Percentiles rank a stretch among this genome's conserved stretches.
Evolutionary conservation across 768 basidiomycete genomes (phyloP).

Genomic region (Mrakia gelida): DNA sequence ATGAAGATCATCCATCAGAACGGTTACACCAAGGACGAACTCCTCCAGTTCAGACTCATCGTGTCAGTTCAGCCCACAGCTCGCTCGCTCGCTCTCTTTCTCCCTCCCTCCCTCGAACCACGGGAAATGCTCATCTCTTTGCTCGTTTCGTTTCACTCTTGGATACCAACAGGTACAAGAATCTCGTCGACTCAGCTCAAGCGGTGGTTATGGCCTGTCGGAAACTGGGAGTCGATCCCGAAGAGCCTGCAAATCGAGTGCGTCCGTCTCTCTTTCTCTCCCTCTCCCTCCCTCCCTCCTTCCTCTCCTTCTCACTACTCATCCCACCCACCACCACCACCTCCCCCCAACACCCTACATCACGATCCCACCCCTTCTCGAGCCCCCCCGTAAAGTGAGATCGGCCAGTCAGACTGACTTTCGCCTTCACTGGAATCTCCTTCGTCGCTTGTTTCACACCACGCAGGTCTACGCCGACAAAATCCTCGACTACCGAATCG

Average conservation of each 20-base stretch:
- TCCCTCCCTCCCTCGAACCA: too few relatives aligned
- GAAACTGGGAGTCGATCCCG: constrained; percentile 75
- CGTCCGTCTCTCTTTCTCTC: constrained; percentile 19
- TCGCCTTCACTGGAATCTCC: not conserved
- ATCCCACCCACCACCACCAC: not conserved
- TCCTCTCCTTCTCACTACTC: too few relatives aligned
- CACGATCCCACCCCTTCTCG: not conserved
- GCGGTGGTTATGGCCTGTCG: constrained; percentile 79
- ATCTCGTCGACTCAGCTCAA: constrained; percentile 84
- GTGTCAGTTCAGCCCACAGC: constrained; percentile 55
- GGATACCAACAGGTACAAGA: constrained; percentile 38
- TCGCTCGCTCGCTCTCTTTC: not conserved
- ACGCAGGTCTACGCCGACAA: constrained; percentile 46
- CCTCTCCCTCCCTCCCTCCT: too few relatives aligned
- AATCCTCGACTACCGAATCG: constrained; percentile 49
- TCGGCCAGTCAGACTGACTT: not conserved
- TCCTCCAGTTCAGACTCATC: constrained; percentile 67
- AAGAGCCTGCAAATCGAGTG: constrained; percentile 59
- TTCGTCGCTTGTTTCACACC: not conserved
- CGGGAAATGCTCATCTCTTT: too few relatives aligned
- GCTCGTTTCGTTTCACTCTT: too few relatives aligned
- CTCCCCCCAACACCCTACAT: not conserved
- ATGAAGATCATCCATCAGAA: constrained; percentile 98
- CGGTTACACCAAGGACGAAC: constrained; percentile 75
- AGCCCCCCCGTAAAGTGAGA: too few relatives aligned